phyloP scores from a whole-genome alignment of 192 early-diverging fungal species.

The Polychytrium aggregatum region DNA sequence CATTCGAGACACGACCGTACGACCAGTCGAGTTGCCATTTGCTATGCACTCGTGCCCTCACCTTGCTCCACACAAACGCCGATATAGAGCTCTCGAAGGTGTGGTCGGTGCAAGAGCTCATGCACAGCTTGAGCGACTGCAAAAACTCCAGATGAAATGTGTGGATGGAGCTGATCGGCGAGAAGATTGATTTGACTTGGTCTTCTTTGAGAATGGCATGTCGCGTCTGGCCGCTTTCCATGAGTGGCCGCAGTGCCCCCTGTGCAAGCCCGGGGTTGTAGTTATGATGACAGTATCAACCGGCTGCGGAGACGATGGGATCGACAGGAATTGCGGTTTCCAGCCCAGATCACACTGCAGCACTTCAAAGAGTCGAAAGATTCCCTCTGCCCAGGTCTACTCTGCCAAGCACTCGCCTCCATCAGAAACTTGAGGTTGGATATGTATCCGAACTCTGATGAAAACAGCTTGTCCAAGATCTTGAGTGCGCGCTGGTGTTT shows the following conservation, averaged over 20 bases:
- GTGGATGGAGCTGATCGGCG: constrained; percentile 11
- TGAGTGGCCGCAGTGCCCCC: constrained; percentile 12
- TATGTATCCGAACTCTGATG: constrained; percentile 10
- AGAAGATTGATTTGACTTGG: constrained; percentile 11
- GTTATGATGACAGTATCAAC: no score
- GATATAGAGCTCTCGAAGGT: background rate
- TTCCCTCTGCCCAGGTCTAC: no score
- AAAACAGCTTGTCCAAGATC: constrained; percentile 10
- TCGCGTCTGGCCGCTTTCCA: background rate
- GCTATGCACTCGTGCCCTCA: background rate
- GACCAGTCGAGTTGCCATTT: background rate
- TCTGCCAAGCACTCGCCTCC: constrained; percentile 18
- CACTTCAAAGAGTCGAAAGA: no score
- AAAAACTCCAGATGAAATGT: constrained; percentile 6
- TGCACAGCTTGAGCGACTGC: background rate
- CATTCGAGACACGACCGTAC: background rate
- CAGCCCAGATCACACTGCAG: no score
- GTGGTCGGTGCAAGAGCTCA: background rate
- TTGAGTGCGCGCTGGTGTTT: background rate
- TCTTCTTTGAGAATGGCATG: constrained; percentile 10
- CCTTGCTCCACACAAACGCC: background rate
- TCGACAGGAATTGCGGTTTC: no score
- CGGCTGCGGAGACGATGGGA: no score
- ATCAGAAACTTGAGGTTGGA: constrained; percentile 6
- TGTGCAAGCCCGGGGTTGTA: no score